Percentiles rank a stretch among this genome's conserved stretches.
phyloP scores from a whole-genome alignment of 495 filamentous ascomycete genomes.

The Aspergillus nanangensis region DNA sequence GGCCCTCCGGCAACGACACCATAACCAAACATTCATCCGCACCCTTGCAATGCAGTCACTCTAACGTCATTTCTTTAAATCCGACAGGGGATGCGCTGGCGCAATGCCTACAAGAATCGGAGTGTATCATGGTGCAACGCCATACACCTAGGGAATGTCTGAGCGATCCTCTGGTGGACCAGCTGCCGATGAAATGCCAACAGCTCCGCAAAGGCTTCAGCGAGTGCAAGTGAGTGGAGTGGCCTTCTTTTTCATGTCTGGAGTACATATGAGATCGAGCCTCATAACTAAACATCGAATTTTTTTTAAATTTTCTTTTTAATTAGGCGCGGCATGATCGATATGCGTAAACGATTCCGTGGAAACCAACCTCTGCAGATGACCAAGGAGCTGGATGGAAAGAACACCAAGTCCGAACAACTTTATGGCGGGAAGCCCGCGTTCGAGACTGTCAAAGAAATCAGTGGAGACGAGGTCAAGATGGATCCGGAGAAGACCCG shows the following conservation, averaged over 20 bases:
- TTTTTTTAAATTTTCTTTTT: too few relatives aligned
- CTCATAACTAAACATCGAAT: too few relatives aligned
- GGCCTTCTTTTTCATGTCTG: not conserved
- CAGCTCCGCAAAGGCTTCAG: constrained; percentile 88
- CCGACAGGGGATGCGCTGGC: constrained; percentile 79
- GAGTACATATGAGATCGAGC: not conserved
- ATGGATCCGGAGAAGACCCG: constrained; percentile 50
- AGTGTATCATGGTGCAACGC: constrained; percentile 89
- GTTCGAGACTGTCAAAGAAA: constrained; percentile 51
- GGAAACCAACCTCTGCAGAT: constrained; percentile 85
- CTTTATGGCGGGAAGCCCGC: constrained; percentile 78
- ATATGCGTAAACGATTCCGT: constrained; percentile 98
- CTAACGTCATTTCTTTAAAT: not conserved
- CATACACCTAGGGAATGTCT: constrained; percentile 85
- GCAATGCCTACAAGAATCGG: constrained; percentile 87
- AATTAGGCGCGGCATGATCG: constrained; percentile 74
- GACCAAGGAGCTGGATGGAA: constrained; percentile 54
- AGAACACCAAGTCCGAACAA: constrained; percentile 44
- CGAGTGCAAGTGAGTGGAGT: constrained; percentile 69
- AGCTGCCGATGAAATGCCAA: constrained; percentile 81
- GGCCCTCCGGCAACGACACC: too few relatives aligned
- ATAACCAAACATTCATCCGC: too few relatives aligned
- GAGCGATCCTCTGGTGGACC: constrained; percentile 68
- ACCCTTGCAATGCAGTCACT: too few relatives aligned
- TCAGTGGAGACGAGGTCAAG: constrained; percentile 42